Evolutionary conservation across 352 stramenopile genomes (phyloP).

Genomic region (Phytophthora nicotianae): DNA sequence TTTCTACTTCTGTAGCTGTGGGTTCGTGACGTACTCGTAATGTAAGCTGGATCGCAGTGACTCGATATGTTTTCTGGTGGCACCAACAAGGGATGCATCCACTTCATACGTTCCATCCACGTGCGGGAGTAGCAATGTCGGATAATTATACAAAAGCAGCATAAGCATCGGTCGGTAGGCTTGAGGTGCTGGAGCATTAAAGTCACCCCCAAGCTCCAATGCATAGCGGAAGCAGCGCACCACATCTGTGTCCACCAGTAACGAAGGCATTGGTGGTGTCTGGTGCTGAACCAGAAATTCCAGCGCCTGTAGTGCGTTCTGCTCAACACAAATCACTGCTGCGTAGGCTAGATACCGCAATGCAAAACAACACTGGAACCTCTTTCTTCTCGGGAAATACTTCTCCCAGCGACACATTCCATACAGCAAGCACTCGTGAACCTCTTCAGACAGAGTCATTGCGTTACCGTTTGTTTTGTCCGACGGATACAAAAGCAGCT

Average conservation of each 20-base stretch:
- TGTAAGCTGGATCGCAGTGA: slow-evolving; percentile 53
- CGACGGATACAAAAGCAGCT: slow-evolving; percentile 22
- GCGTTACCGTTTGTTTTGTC: not conserved
- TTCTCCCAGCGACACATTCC: slow-evolving; percentile 41
- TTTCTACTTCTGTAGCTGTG: slow-evolving; percentile 13
- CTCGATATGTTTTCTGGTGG: slow-evolving; percentile 25
- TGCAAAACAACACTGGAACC: slow-evolving; percentile 42
- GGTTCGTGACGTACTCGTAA: slow-evolving; percentile 57
- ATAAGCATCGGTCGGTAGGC: slow-evolving; percentile 48
- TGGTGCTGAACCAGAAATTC: slow-evolving; percentile 34
- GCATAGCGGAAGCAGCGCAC: slow-evolving; percentile 42
- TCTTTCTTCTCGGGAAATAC: slow-evolving; percentile 33
- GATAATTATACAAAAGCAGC: slow-evolving; percentile 38
- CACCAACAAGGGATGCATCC: slow-evolving; percentile 1
- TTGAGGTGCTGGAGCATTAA: slow-evolving; percentile 35
- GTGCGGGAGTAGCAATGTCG: slow-evolving; percentile 31
- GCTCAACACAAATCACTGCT: slow-evolving; percentile 46
- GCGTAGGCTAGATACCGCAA: slow-evolving; percentile 51
- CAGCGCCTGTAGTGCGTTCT: slow-evolving; percentile 41
- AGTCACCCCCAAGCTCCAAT: slow-evolving; percentile 37
- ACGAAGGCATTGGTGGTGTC: not conserved
- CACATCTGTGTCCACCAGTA: slow-evolving; percentile 49
- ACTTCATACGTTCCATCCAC: slow-evolving; percentile 21
- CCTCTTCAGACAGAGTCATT: slow-evolving; percentile 10
- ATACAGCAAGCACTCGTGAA: slow-evolving; percentile 30